Conservation (phyloP, 176 grass and related monocot species). For the Juncus inflexus region DNA sequence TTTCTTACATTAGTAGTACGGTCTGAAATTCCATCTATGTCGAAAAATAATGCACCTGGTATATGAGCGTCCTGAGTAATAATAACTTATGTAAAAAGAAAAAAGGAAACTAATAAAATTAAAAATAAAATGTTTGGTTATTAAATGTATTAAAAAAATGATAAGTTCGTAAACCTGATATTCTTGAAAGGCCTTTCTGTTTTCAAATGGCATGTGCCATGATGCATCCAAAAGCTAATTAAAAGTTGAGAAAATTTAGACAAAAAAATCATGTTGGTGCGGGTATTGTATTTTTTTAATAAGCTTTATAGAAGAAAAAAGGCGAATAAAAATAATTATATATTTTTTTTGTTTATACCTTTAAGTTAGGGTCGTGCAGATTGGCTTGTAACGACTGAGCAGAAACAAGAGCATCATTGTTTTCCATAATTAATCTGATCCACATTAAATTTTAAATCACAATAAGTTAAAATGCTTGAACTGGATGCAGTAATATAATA, state of each 20-base stretch:
- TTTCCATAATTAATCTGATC: slow-evolving; percentile 33
- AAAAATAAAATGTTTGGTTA: slow-evolving; percentile 5
- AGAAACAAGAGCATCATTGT: slow-evolving; percentile 60
- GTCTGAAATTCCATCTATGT: slow-evolving; percentile 71
- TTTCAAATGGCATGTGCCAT: slow-evolving; percentile 86
- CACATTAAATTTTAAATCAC: not conserved
- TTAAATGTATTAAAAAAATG: slow-evolving; percentile 13
- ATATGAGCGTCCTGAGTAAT: slow-evolving; percentile 58
- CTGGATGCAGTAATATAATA: slow-evolving; percentile 10
- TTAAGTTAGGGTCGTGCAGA: slow-evolving; percentile 54
- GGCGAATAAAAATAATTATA: not conserved
- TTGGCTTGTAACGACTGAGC: slow-evolving; percentile 65
- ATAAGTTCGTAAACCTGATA: slow-evolving; percentile 55
- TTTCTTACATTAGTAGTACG: slow-evolving; percentile 56
- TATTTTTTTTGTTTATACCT: slow-evolving; percentile 32
- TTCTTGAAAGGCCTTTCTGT: slow-evolving; percentile 63
- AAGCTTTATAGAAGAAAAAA: not conserved
- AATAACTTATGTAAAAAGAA: not conserved
- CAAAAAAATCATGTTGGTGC: not conserved
- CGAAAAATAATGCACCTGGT: slow-evolving; percentile 73
- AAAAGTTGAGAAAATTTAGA: not conserved
- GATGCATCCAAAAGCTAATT: slow-evolving; percentile 89
- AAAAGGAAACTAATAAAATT: slow-evolving; percentile 17
- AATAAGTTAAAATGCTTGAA: slow-evolving; percentile 18
- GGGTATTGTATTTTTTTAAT: not conserved